Percentiles rank a stretch among this genome's conserved stretches.
phyloP scores from a whole-genome alignment of 2,329 filamentous ascomycete species.

The Phialocephala subalpina region DNA sequence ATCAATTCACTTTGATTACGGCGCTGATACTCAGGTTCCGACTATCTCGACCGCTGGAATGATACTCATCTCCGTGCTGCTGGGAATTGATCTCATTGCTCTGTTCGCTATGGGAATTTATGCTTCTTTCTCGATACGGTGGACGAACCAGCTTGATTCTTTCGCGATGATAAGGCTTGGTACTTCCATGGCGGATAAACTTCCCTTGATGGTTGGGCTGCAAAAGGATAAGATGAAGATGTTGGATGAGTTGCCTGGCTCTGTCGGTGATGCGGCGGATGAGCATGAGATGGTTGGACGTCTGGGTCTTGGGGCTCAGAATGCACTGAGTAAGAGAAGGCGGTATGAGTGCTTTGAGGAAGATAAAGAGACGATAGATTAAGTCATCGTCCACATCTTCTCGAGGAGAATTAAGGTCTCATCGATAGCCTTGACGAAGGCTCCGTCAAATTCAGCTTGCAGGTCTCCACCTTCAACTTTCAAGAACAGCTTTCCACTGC shows the following conservation, averaged over 20 bases:
- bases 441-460: too few relatives aligned
- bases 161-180: constrained; percentile 2
- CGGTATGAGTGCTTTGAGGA: too few relatives aligned
- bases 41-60: constrained; percentile 1
- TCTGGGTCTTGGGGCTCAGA: too few relatives aligned
- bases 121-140: not conserved
- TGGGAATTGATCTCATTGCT: not conserved
- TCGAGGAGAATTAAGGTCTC: too few relatives aligned
- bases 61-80: not conserved
- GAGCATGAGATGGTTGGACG: too few relatives aligned
- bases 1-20: not conserved
- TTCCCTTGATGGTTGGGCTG: not conserved
- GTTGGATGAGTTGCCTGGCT: not conserved
- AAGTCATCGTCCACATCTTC: too few relatives aligned
- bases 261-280: not conserved
- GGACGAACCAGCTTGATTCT: not conserved
- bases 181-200: not conserved
- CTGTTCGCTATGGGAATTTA: not conserved
- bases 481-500: too few relatives aligned
- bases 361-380: too few relatives aligned
- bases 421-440: too few relatives aligned
- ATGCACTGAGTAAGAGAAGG: too few relatives aligned
- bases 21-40: not conserved
- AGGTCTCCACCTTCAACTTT: too few relatives aligned
- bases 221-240: not conserved